These are phyloP conservation scores for Alloascoidea africana DNA, from an alignment of 805 yeast species.

Conservation along the genomic window DNA sequence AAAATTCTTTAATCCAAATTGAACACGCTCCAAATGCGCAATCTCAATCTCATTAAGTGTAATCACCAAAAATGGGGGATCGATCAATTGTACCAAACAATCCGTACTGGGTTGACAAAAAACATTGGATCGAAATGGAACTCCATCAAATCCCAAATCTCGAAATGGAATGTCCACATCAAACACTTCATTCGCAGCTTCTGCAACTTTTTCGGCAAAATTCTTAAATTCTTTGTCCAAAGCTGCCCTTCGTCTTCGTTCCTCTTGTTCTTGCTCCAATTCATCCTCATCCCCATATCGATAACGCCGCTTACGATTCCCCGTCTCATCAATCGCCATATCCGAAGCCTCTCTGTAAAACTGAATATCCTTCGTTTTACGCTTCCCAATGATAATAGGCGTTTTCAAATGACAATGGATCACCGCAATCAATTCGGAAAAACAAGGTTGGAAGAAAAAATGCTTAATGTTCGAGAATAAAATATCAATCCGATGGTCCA, in stretches of 20 bases:
- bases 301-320: constrained; percentile 73
- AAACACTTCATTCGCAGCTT: constrained; percentile 66
- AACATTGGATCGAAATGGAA: constrained; percentile 88
- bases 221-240: constrained; percentile 83
- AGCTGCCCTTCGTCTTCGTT: constrained; percentile 79
- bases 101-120: constrained; percentile 95
- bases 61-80: constrained; percentile 88
- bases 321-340: constrained; percentile 92
- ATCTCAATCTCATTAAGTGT: constrained; percentile 86
- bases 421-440: constrained; percentile 83
- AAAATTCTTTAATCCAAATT: constrained; percentile 90
- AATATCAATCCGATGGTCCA: constrained; percentile 79
- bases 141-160: constrained; percentile 95
- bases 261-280: constrained; percentile 96
- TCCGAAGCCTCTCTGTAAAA: constrained; percentile 95
- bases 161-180: constrained; percentile 92
- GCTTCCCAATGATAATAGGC: constrained; percentile 91
- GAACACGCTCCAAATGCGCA: constrained; percentile 93
- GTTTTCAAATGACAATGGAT: constrained; percentile 86
- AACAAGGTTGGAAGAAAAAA: constrained; percentile 89
- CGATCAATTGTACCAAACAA: constrained; percentile 85
- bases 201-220: constrained; percentile 85
- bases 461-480: constrained; percentile 85
- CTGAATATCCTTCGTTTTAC: constrained; percentile 89
- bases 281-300: constrained; percentile 98